Evolutionary conservation across 768 basidiomycete genomes (phyloP), one percentile per base, ranked within the genome.

Genomic region (Tulasnella sp.): DNA sequence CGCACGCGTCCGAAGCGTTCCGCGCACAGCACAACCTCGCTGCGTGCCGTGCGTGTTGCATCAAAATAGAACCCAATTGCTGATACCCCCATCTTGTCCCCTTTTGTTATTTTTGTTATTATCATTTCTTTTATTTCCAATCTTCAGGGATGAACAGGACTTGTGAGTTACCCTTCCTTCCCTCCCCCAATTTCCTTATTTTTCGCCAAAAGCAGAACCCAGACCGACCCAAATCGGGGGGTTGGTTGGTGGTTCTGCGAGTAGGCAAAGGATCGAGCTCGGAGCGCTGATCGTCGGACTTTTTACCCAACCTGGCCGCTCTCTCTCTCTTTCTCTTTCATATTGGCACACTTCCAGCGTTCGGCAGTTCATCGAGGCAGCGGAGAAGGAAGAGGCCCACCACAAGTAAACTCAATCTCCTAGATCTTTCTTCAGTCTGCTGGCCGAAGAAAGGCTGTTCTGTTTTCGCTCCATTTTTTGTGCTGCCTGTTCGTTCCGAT

Each of bases 291-390:
- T 68, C 62, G 62, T 68, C 62, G 31, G 80, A 48, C 78, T 82
- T 82, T 82, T 84, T 82, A 84, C 89, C 86, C 85, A 80, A 85
- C 82, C 34, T 52, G 84, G 89, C 82, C 83, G 85, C 87, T 58
- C 56, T 36, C 34, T 36, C 34, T 18, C 38, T 36, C 19, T 34
- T 72, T 24, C 27, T 36, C 34, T 71, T 40, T 31, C 4, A 2
- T 44, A 34, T 34, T 27, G 24, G 18, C 39, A 71, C 21, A 19
- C 21, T 27, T 18, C 39, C 74, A 95, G 94, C 84, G 94, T 95
- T 86, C 88, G 89, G 84, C 91, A 91, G 74, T 95, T 93, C 84
- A 89, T 95, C 80, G 90, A 89, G 78, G 93, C 94, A 84, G 94
- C 94, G 72, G 94, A 95, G 88, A 94, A 93, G 86, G 92, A 76